Evolutionary conservation across 306 rosid species (phyloP).

Genomic region (Casuarina glauca): DNA sequence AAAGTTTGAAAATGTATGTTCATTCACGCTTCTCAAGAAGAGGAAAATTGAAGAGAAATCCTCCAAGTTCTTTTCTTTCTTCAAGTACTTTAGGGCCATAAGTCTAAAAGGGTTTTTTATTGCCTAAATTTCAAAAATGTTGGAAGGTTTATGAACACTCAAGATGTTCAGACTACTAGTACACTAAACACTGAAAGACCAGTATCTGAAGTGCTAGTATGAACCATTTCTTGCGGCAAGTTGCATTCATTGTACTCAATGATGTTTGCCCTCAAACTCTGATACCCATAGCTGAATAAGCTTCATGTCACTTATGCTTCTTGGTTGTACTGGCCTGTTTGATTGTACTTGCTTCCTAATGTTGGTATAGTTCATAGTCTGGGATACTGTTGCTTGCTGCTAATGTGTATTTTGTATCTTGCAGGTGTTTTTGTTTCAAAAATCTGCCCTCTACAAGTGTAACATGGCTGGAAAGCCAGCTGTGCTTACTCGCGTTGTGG

Average conservation of each 20-base stretch:
- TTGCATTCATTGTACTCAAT: background rate
- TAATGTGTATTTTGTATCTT: conserved; percentile 26
- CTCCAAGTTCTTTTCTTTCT: background rate
- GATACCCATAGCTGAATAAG: conserved; percentile 11
- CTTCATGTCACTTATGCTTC: conserved; percentile 13
- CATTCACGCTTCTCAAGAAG: background rate
- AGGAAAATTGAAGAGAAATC: background rate
- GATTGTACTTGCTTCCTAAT: background rate
- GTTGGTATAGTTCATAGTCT: conserved; percentile 9
- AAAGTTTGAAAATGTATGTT: no score
- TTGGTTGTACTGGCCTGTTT: conserved; percentile 1
- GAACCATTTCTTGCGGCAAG: background rate
- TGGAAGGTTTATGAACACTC: background rate
- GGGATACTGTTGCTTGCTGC: conserved; percentile 8
- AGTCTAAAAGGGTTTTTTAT: background rate
- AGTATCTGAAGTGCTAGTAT: background rate
- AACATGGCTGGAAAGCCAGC: conserved; percentile 99
- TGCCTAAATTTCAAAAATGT: background rate
- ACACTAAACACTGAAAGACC: background rate
- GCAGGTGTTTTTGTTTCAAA: conserved; percentile 95
- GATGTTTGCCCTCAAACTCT: background rate
- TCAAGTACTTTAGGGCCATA: background rate
- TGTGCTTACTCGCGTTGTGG: conserved; percentile 98
- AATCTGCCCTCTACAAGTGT: conserved; percentile 93
- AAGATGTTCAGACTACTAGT: background rate